Base-by-base conservation (phyloP, 2,329 filamentous ascomycete genomes). In the Colletotrichum noveboracense region DNA sequence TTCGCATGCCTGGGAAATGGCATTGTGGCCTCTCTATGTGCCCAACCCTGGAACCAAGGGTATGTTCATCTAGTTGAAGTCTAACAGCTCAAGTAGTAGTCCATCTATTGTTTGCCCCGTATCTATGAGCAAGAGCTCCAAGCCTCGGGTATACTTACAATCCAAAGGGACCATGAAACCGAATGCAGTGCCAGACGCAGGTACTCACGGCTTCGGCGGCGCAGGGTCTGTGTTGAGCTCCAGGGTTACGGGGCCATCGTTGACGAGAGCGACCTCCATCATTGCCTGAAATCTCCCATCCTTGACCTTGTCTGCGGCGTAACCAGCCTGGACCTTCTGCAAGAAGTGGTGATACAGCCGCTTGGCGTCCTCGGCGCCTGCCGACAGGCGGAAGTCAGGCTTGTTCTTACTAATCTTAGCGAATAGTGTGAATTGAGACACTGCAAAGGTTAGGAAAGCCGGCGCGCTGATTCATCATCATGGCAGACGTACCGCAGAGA, bases 221-320 rank as follows among this genome's bases (percentile, higher is more conserved):
- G 38, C 26, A 70, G 56, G 67, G 26, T 70, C 67, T 62, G 67
- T 70, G 67, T 70, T 70, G 32, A 70, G 28, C 67, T 70, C 38
- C 8, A 68, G 28, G 28, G 73, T 55, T 9, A 73, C 75, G 56
- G 93, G 93, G 2, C 93, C 92, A 79, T 98, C 96, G 79, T 98
- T 98, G 66, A 98, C 93, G 34, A 98, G 86, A 65, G 94, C 94
- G 74, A 99, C 96, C 82, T 98, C 94, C 97, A 99, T 99, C 96
- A 98, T 98, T 66, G 97, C 97, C 82, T 98, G 96, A 84, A 99
- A 99, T 34, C 96, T 92, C n/a, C 97, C 97, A 83, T 99, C 94
- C 83, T 98, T 96, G 74, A 99, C 96, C 78, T 90, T 93, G 10
- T 95, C 94, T 8, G 90, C 84, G 7, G 87, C 84, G 83, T 98